phyloP scores from a whole-genome alignment of 2,329 filamentous ascomycete genomes.

The Cryphonectria naterciae region DNA sequence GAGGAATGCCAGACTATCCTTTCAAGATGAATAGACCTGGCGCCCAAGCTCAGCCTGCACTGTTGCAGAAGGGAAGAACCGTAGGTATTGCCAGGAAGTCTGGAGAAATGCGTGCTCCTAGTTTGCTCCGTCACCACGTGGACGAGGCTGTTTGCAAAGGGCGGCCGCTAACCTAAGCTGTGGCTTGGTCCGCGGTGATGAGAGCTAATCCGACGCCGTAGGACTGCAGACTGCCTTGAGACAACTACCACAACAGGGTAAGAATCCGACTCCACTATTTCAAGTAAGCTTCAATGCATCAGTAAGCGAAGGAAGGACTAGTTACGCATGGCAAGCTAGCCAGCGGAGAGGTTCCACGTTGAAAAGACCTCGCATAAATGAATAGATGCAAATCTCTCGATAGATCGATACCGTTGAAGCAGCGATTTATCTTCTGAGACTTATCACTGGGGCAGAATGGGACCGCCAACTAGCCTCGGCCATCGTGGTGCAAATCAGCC shows the following conservation, averaged over 20 bases:
- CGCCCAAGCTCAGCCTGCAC: background rate
- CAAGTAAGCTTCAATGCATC: background rate
- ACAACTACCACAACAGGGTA: background rate
- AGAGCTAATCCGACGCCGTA: background rate
- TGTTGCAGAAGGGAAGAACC: background rate
- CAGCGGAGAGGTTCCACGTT: background rate
- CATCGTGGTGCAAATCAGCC: background rate
- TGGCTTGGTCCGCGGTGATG: background rate
- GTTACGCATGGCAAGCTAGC: background rate
- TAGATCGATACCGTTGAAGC: background rate
- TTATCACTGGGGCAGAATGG: background rate
- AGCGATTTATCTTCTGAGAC: background rate
- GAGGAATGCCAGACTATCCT: background rate
- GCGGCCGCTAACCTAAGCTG: no score
- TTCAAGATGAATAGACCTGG: background rate
- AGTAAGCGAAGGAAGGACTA: background rate
- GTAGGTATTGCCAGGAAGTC: background rate
- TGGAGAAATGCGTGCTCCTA: background rate
- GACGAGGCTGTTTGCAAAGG: background rate
- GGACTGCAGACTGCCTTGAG: background rate
- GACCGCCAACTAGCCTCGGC: background rate
- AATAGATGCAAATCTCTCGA: background rate
- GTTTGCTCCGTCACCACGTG: background rate
- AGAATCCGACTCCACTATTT: background rate
- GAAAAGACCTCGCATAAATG: background rate